phyloP scores from a whole-genome alignment of 768 basidiomycete species.

The Podaxis sp. region DNA sequence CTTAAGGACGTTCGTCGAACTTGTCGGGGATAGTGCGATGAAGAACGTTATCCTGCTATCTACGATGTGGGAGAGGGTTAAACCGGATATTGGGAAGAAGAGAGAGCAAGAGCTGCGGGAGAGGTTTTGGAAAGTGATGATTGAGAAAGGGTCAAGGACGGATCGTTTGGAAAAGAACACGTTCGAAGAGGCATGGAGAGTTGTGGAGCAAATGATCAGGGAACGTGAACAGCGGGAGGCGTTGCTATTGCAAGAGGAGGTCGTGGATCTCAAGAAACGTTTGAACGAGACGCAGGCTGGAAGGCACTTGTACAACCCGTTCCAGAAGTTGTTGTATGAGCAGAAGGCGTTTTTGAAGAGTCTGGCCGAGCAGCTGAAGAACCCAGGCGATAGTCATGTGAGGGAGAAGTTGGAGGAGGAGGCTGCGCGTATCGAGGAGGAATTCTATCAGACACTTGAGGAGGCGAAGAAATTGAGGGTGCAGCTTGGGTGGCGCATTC shows the following conservation, averaged over 20 bases:
- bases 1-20: constrained; percentile 43
- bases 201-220: constrained; percentile 15
- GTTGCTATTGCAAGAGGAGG: constrained; percentile 11
- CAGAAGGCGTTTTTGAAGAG: background rate
- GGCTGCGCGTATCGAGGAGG: background rate
- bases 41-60: constrained; percentile 48
- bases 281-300: constrained; percentile 14
- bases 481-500: constrained; percentile 1
- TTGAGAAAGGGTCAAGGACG: constrained; percentile 40
- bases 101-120: constrained; percentile 37
- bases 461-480: constrained; percentile 12
- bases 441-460: constrained; percentile 7
- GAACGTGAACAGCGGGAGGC: constrained; percentile 5
- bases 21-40: constrained; percentile 45
- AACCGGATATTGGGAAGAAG: constrained; percentile 26
- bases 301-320: constrained; percentile 4
- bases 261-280: constrained; percentile 9
- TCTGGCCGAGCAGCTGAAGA: background rate
- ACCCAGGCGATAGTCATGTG: background rate
- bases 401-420: constrained; percentile 4
- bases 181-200: constrained; percentile 29
- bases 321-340: constrained; percentile 6
- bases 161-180: constrained; percentile 31
- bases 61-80: constrained; percentile 47
- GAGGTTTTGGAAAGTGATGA: constrained; percentile 43